Evolutionary conservation across 208 protist genomes (phyloP).

Genomic region (Willaertia magna): DNA sequence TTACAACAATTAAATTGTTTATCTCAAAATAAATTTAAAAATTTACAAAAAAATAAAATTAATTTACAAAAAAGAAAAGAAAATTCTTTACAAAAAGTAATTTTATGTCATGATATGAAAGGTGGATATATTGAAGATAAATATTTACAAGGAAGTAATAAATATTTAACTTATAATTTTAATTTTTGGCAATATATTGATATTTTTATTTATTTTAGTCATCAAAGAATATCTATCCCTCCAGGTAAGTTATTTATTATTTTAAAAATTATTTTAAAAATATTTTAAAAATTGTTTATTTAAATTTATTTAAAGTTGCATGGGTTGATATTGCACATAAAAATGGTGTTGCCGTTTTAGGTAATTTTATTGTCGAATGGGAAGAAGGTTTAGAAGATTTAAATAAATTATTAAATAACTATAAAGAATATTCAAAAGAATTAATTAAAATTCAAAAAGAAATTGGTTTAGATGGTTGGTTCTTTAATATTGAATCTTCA

Average conservation of each 20-base stretch:
- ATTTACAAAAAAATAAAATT: background rate
- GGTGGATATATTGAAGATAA: constrained; percentile 9
- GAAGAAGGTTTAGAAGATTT: constrained; percentile 29
- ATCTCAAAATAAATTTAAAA: no score
- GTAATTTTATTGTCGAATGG: constrained; percentile 65
- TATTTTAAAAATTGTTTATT: no score
- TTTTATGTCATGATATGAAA: constrained; percentile 7
- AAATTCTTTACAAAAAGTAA: background rate
- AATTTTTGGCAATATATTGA: background rate
- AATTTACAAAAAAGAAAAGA: background rate
- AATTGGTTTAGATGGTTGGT: constrained; percentile 73
- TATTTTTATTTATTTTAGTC: constrained; percentile 11
- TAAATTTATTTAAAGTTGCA: constrained; percentile 13
- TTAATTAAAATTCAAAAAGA: constrained; percentile 45
- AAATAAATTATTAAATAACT: constrained; percentile 24
- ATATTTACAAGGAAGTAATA: background rate
- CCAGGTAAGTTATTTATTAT: no score
- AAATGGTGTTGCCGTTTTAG: constrained; percentile 58
- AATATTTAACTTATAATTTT: background rate
- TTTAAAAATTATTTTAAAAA: no score
- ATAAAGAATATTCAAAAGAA: constrained; percentile 1
- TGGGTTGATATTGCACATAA: constrained; percentile 59
- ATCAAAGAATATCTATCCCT: background rate
- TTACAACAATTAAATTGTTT: background rate
- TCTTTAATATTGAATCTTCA: constrained; percentile 63